Percentiles rank a stretch among this genome's conserved stretches.
These are phyloP conservation scores for Candida maesae DNA, from an alignment of 805 yeast species.

Conservation along the genomic window DNA sequence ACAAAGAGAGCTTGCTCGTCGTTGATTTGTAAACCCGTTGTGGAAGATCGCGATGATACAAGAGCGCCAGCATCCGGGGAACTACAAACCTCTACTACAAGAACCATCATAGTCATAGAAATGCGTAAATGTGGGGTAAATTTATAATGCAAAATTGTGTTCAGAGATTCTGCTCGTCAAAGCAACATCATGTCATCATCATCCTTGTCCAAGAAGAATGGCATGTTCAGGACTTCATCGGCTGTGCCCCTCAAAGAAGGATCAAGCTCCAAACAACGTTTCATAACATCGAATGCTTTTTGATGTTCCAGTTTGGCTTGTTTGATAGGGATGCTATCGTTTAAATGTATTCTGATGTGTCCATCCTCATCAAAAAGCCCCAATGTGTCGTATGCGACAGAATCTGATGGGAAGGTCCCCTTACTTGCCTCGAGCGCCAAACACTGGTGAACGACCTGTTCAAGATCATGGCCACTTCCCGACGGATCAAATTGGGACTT, in stretches of 20 bases:
- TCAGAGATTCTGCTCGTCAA: slow-evolving; percentile 1
- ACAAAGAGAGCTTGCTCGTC: too few species aligned
- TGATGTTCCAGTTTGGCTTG: slow-evolving; percentile 16
- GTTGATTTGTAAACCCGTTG: too few species aligned
- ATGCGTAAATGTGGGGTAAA: too few species aligned
- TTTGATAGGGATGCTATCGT: slow-evolving; percentile 6
- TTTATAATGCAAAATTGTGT: too few species aligned
- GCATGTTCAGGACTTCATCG: slow-evolving; percentile 54
- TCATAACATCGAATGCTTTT: slow-evolving; percentile 26
- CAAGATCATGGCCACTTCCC: slow-evolving; percentile 11
- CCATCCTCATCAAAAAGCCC: slow-evolving; percentile 29
- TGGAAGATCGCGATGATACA: too few species aligned
- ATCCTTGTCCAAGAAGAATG: slow-evolving; percentile 24
- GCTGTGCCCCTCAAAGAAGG: slow-evolving; percentile 80
- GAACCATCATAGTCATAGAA: too few species aligned
- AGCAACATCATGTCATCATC: slow-evolving; percentile 17
- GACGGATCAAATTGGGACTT: not conserved
- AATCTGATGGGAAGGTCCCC: slow-evolving; percentile 63
- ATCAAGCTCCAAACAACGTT: slow-evolving; percentile 65
- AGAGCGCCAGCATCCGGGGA: too few species aligned
- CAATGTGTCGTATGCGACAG: slow-evolving; percentile 66
- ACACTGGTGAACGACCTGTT: slow-evolving; percentile 41
- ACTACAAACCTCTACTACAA: too few species aligned
- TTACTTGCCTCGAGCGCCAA: slow-evolving; percentile 45
- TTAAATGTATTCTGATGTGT: slow-evolving; percentile 1